A percentile compares a stretch with the other conserved stretches of the same genome.
Conservation (phyloP, 768 basidiomycete species). For the Podaxis sp. region DNA sequence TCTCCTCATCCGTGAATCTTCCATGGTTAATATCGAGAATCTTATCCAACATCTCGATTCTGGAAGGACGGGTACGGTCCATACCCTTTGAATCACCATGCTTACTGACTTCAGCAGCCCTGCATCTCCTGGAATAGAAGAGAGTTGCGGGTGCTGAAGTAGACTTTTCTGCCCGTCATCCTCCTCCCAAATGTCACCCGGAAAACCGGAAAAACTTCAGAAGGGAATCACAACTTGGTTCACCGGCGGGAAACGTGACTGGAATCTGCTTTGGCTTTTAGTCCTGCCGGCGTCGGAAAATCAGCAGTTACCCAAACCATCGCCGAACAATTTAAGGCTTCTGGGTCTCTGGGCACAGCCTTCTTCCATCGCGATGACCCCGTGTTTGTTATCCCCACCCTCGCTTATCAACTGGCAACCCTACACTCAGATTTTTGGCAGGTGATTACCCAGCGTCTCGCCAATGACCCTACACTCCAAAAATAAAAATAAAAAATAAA, state of each 20-base stretch:
- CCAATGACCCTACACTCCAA: not conserved
- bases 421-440: not conserved
- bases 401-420: not conserved
- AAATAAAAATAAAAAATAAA: no score
- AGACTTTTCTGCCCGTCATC: no score
- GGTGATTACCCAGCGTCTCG: not conserved
- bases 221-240: not conserved
- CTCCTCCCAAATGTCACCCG: no score
- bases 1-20: not conserved
- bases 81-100: no score
- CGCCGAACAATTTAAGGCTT: not conserved
- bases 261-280: not conserved
- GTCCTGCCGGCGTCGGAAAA: not conserved
- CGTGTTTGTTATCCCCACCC: not conserved
- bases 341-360: not conserved
- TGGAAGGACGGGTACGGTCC: no score
- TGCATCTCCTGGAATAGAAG: no score
- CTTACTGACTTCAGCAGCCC: no score
- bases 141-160: no score
- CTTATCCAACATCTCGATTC: no score
- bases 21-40: no score
- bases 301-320: not conserved
- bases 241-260: not conserved
- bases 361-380: not conserved
- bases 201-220: no score